Evolutionary conservation across 1,284 basidiomycete genomes (phyloP).

Genomic region (Heterobasidion annosum): DNA sequence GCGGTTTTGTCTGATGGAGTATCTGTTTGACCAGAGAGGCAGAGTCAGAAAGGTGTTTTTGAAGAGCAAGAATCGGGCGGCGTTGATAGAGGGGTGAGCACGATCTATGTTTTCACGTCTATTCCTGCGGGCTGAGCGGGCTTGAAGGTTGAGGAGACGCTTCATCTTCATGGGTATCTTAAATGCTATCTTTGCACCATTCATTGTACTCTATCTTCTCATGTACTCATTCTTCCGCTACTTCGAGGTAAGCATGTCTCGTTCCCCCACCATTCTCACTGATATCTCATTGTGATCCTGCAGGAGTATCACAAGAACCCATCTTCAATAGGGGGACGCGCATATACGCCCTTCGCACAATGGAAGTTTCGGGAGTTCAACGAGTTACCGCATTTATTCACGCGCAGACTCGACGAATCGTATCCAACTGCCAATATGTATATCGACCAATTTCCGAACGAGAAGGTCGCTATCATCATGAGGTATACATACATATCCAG

Average conservation of each 20-base stretch:
- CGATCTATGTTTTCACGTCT: background rate
- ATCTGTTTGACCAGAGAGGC: conserved; percentile 84
- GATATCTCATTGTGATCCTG: background rate
- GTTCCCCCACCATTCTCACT: background rate
- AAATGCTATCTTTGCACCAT: conserved; percentile 92
- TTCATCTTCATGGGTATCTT: conserved; percentile 95
- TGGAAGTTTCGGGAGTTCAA: conserved; percentile 99
- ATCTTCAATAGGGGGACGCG: conserved; percentile 83
- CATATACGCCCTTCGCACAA: conserved; percentile 90
- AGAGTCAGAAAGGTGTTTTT: conserved; percentile 87
- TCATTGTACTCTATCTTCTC: conserved; percentile 93
- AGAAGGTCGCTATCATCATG: conserved; percentile 82
- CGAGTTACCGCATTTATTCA: conserved; percentile 91
- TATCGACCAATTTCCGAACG: conserved; percentile 96
- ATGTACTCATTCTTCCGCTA: conserved; percentile 99
- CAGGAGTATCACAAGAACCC: conserved; percentile 99
- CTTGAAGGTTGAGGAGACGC: conserved; percentile 63
- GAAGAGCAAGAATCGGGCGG: conserved; percentile 70
- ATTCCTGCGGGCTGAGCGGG: background rate
- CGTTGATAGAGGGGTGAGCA: conserved; percentile 78
- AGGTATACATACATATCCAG: conserved; percentile 41
- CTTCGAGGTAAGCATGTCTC: conserved; percentile 67
- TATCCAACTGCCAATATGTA: conserved; percentile 91
- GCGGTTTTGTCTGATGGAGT: conserved; percentile 90
- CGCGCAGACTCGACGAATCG: conserved; percentile 77